These are phyloP conservation scores for Ampelocalamus luodianensis DNA, from an alignment of 176 grass and related monocot genomes.

Conservation along the genomic window DNA sequence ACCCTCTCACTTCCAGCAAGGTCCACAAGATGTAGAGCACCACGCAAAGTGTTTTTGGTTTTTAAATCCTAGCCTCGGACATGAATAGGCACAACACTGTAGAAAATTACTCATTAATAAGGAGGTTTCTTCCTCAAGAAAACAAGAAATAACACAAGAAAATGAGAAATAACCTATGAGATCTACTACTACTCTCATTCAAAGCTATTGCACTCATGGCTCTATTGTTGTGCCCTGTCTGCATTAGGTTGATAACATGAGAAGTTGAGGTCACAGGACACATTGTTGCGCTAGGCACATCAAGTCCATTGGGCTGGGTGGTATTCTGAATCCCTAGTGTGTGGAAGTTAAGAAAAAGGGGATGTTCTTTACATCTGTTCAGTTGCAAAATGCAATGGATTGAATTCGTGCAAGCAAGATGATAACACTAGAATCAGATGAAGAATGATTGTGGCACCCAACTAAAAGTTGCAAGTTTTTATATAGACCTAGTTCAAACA, in stretches of 20 bases:
- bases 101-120: conserved; percentile 33
- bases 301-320: conserved; percentile 73
- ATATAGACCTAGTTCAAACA: too few relatives aligned
- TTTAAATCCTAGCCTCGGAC: conserved; percentile 67
- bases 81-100: conserved; percentile 86
- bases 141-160: conserved; percentile 27
- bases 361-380: conserved; percentile 23
- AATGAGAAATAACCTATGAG: conserved; percentile 82
- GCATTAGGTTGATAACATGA: conserved; percentile 85
- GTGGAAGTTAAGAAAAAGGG: conserved; percentile 65
- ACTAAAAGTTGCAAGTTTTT: too few relatives aligned
- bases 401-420: too few relatives aligned
- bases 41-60: conserved; percentile 56
- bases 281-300: conserved; percentile 86
- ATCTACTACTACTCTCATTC: conserved; percentile 93
- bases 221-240: conserved; percentile 72
- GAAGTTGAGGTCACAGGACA: conserved; percentile 73
- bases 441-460: conserved; percentile 1
- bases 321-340: conserved; percentile 81
- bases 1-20: conserved; percentile 88
- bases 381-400: conserved; percentile 24
- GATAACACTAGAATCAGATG: conserved; percentile 7
- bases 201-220: conserved; percentile 83
- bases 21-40: conserved; percentile 83
- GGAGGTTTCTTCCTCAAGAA: conserved; percentile 9